Conservation (phyloP, 148 eudicot genomes). For the Cornus suecica region DNA sequence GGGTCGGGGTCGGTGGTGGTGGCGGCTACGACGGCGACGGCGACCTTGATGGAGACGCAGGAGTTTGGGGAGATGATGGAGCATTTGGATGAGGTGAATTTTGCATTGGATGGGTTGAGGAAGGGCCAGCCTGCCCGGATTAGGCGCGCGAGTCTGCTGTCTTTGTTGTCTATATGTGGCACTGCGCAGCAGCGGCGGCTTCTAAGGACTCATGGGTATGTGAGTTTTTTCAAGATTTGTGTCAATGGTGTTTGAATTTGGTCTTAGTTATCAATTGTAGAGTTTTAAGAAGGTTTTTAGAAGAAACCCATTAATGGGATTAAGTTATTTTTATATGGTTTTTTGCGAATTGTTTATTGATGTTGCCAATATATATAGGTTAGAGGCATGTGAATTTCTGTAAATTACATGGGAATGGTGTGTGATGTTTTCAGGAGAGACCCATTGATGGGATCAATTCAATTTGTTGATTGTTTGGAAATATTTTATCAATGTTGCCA, state of each 20-base stretch:
- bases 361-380: not conserved
- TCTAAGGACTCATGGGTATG: conserved; percentile 79
- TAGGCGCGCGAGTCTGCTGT: conserved; percentile 67
- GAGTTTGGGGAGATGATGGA: conserved; percentile 98
- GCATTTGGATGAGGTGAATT: conserved; percentile 85
- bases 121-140: conserved; percentile 52
- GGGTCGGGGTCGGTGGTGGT: not conserved
- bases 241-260: not conserved
- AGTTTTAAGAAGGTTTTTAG: no score
- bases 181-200: conserved; percentile 63
- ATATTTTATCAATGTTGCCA: no score
- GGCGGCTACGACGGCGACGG: conserved; percentile 14
- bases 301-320: not conserved
- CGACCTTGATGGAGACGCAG: conserved; percentile 91
- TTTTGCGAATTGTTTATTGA: no score
- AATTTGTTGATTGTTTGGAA: no score
- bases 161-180: conserved; percentile 65
- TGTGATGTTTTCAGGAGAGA: no score
- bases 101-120: conserved; percentile 85
- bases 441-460: no score
- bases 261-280: not conserved
- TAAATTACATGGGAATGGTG: no score
- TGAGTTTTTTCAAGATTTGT: not conserved
- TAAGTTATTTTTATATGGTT: not conserved
- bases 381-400: no score